Percentiles rank a stretch among this genome's conserved stretches.
Evolutionary conservation across 495 filamentous ascomycete species (phyloP).

Genomic region (Chaetomium tenue): DNA sequence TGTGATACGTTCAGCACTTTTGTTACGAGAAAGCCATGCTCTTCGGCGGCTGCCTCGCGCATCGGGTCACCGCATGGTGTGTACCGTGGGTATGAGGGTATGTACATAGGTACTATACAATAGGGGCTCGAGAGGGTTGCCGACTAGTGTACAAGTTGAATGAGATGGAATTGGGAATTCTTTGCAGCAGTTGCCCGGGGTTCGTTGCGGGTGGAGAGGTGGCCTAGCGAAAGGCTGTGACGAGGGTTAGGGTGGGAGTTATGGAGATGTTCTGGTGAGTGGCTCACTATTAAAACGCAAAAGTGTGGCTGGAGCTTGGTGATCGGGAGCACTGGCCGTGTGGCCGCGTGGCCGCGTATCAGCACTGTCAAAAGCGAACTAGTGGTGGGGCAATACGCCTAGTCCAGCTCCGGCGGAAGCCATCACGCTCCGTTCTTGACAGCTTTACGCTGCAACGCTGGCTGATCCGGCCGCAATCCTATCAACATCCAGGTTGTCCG

Average conservation of each 20-base stretch:
- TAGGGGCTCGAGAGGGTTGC: too few species aligned
- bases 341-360: neutral
- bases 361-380: neutral
- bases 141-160: too few species aligned
- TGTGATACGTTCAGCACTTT: neutral
- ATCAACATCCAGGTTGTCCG: neutral
- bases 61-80: neutral
- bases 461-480: neutral
- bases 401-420: neutral
- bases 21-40: neutral
- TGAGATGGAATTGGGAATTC: neutral
- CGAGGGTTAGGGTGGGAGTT: neutral
- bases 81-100: too few species aligned
- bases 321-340: constrained; percentile 2
- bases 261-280: neutral
- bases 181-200: neutral
- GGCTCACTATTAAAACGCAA: neutral
- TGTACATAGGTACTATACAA: too few species aligned
- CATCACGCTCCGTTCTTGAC: constrained; percentile 20
- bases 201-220: neutral
- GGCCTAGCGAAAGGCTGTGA: neutral
- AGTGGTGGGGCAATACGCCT: neutral
- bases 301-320: neutral
- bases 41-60: neutral
- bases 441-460: constrained; percentile 28